phyloP scores from a whole-genome alignment of 208 protist genomes.

The Leishmania mexicana region DNA sequence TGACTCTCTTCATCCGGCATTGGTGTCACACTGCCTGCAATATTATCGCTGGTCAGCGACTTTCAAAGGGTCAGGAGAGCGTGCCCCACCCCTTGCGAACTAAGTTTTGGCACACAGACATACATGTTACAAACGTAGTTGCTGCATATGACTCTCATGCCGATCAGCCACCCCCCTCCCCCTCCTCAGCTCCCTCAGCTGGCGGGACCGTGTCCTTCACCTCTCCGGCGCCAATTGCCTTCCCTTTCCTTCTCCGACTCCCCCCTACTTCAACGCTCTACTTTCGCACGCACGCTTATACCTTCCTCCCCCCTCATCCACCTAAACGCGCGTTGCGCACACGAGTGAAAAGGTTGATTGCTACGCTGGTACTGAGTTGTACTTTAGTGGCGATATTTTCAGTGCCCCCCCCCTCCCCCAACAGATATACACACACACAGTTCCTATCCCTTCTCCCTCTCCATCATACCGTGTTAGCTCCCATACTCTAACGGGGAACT shows the following conservation, averaged over 20 bases:
- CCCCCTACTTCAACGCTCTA: background rate
- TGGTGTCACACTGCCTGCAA: background rate
- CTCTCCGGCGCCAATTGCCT: background rate
- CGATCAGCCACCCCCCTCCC: background rate
- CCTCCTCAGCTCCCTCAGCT: background rate
- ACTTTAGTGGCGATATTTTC: background rate
- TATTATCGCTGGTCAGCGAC: background rate
- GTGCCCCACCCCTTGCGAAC: background rate
- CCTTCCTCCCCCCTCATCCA: background rate
- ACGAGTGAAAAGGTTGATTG: background rate
- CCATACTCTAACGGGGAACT: background rate
- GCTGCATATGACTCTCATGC: background rate
- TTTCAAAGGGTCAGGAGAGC: background rate
- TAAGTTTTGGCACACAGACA: background rate
- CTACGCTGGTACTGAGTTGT: background rate
- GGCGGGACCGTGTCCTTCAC: background rate
- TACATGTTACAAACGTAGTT: background rate
- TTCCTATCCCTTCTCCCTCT: too few species aligned
- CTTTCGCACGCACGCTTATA: background rate
- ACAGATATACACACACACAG: background rate
- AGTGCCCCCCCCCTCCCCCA: background rate
- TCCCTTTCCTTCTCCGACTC: background rate
- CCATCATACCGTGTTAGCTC: background rate
- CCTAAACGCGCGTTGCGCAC: background rate
- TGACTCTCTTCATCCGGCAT: background rate